These are phyloP conservation scores for Leishmania guyanensis DNA, from an alignment of 208 protist species.

Conservation along the genomic window DNA sequence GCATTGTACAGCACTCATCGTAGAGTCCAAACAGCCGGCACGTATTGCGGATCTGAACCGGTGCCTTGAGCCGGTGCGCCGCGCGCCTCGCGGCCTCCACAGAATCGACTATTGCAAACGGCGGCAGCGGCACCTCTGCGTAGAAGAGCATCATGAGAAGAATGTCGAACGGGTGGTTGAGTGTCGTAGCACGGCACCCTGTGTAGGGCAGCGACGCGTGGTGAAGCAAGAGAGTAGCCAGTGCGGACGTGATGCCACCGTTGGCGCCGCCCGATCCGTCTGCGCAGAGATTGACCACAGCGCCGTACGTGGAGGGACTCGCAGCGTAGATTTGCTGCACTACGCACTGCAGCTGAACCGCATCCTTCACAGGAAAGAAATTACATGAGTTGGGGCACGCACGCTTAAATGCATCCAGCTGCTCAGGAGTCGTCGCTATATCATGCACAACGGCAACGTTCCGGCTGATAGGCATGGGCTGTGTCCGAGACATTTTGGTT, in stretches of 20 bases:
- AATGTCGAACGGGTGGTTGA: slow-evolving; percentile 62
- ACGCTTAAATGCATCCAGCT: slow-evolving; percentile 39
- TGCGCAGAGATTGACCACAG: slow-evolving; percentile 59
- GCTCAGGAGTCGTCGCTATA: slow-evolving; percentile 17
- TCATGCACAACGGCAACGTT: slow-evolving; percentile 24
- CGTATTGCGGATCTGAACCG: slow-evolving; percentile 34
- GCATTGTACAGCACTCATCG: slow-evolving; percentile 9
- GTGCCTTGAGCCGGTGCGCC: slow-evolving; percentile 30
- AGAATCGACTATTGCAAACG: slow-evolving; percentile 46
- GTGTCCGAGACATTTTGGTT: background rate
- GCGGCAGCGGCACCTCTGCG: slow-evolving; percentile 62
- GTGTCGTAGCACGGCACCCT: slow-evolving; percentile 51
- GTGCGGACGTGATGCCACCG: slow-evolving; percentile 34
- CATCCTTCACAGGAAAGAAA: slow-evolving; percentile 39
- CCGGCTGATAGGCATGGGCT: background rate
- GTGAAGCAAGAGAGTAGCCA: slow-evolving; percentile 51
- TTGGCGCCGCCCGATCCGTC: slow-evolving; percentile 33
- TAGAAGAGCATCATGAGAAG: slow-evolving; percentile 84
- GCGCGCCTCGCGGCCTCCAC: slow-evolving; percentile 28
- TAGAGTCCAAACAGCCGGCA: slow-evolving; percentile 12
- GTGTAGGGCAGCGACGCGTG: slow-evolving; percentile 42
- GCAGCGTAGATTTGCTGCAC: slow-evolving; percentile 37
- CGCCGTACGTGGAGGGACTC: slow-evolving; percentile 5
- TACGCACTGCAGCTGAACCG: slow-evolving; percentile 33
- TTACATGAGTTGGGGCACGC: slow-evolving; percentile 28